A percentile compares a stretch with the other conserved stretches of the same genome.
Conservation (phyloP, 2,329 filamentous ascomycete species). For the Talaromyces sp. region DNA sequence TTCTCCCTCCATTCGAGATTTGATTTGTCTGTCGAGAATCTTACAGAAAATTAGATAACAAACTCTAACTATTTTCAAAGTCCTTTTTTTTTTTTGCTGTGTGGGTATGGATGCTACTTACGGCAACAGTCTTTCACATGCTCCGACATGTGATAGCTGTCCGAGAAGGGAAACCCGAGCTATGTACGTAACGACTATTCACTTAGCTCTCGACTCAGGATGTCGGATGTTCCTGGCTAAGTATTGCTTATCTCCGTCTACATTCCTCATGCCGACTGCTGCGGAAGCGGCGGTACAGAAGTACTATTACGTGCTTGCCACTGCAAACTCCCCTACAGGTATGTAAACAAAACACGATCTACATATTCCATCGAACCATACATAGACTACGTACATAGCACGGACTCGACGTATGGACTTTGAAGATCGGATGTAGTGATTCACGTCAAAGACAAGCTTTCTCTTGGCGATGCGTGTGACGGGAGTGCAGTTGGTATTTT, state of each 20-base stretch:
- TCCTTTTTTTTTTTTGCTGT: not conserved
- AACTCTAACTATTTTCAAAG: not conserved
- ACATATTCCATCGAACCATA: not conserved
- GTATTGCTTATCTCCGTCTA: not conserved
- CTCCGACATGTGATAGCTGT: not conserved
- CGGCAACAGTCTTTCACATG: not conserved
- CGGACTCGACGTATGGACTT: too few species aligned
- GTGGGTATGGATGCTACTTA: not conserved
- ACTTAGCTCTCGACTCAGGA: not conserved
- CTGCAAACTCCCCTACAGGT: not conserved
- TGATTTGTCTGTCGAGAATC: not conserved
- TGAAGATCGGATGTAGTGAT: not conserved
- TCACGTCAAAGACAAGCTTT: conserved; percentile 16
- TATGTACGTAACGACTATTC: not conserved
- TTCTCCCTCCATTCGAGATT: not conserved
- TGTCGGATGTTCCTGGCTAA: not conserved
- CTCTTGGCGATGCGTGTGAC: conserved; percentile 13
- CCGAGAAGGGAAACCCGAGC: not conserved
- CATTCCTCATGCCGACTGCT: not conserved
- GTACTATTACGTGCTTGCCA: not conserved
- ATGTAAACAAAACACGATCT: conserved; percentile 3
- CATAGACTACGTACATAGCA: not conserved
- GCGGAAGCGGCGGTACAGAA: not conserved
- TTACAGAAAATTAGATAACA: not conserved
- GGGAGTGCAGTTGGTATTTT: not conserved